phyloP scores from a whole-genome alignment of 169 alveolate species.

The Eimeria brunetti region DNA sequence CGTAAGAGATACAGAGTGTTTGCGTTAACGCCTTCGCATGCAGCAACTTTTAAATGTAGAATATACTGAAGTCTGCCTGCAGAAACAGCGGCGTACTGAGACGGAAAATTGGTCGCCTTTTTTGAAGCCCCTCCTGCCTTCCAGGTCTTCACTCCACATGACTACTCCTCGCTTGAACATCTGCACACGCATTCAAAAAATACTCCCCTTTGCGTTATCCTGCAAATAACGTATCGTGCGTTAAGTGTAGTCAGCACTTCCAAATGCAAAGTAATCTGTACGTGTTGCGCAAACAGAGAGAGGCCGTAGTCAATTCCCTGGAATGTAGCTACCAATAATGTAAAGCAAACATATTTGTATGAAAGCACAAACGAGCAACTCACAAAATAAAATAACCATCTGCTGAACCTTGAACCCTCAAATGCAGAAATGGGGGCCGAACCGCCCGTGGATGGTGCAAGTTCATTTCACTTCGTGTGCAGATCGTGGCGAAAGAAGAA shows the following conservation, averaged over 20 bases:
- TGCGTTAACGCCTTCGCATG: background rate
- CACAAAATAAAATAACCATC: no score
- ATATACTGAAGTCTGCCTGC: background rate
- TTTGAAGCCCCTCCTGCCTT: constrained; percentile 47
- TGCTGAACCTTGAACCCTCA: background rate
- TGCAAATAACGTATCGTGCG: background rate
- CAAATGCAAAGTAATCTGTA: background rate
- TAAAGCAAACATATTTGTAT: background rate
- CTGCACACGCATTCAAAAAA: constrained; percentile 26
- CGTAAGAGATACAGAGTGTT: background rate
- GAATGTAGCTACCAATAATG: background rate
- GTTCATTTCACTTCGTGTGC: background rate
- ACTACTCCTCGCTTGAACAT: constrained; percentile 52
- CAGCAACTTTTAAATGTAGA: background rate
- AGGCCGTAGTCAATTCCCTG: background rate
- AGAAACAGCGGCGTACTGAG: background rate
- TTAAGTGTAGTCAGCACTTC: background rate
- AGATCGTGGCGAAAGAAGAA: background rate
- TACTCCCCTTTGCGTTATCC: background rate
- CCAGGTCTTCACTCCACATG: constrained; percentile 50
- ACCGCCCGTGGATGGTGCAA: background rate
- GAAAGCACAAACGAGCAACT: background rate
- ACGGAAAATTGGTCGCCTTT: constrained; percentile 7
- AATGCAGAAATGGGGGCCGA: background rate
- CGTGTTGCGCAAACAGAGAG: background rate